Evolutionary conservation across 1,284 basidiomycete genomes (phyloP), one percentile per base, ranked within the genome.

Genomic region (Ceratobasidium sp.): DNA sequence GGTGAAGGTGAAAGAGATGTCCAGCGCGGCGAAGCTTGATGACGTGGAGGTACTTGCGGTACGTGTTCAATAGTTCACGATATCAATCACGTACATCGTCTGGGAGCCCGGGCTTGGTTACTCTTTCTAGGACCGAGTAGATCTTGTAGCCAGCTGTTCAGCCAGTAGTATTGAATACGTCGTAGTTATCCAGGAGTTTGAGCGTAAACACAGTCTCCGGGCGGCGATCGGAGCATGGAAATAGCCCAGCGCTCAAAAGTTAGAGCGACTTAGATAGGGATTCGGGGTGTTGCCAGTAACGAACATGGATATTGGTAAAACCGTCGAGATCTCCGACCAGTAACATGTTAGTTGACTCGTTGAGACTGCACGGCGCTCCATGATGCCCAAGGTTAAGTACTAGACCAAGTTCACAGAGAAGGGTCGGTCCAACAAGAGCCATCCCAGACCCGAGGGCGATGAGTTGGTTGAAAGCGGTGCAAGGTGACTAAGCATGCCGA

Each of bases 261-360:
- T 59, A 46, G 23, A 48, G 44, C 14, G 59, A 6, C n/a, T 52
- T 44, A 8, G 59, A 23, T 10, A 18, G 12, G 12, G 41, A 14
- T 3, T 46, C 16, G 23, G 38, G 8, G 41, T 48, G 41, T 0
- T n/a, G 5, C 18, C 70, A 64, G 57, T 74, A 74, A 23, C 33
- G 59, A 10, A 74, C 70, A 0, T 10, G 10, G 6, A 62, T 50
- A 0, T 6, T 10, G 16, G n/a, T 23, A 23, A 74, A 74, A 1
- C 70, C 70, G 35, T 62, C 18, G 41, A 64, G 12, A 18, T 74
- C 57, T 12, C 57, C 70, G 35, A 74, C 46, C 35, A 54, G 50
- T 16, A 70, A 10, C 16, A 14, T 5, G 6, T 18, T 12, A 6
- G 27, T 8, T 1, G 30, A 20, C 10, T 64, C 35, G 60, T n/a